Evolutionary conservation across 495 filamentous ascomycete species (phyloP).

Genomic region (Xylaria cubensis): DNA sequence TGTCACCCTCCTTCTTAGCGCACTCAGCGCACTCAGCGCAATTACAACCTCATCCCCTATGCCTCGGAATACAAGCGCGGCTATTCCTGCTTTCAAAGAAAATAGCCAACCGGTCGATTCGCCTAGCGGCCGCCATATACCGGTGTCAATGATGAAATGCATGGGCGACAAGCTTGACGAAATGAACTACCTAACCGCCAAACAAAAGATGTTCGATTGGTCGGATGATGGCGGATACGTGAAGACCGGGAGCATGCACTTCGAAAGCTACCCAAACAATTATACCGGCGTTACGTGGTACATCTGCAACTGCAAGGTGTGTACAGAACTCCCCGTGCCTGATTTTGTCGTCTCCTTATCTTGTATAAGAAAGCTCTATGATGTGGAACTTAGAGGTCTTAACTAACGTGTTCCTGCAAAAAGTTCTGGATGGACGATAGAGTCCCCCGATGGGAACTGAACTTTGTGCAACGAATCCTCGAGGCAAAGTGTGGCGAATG

Average conservation of each 20-base stretch:
- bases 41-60: not conserved
- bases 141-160: not conserved
- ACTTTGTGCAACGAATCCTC: conserved; percentile 29
- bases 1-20: not conserved
- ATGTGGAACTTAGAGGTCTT: not conserved
- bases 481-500: conserved; percentile 25
- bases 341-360: not conserved
- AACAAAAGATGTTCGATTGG: not conserved
- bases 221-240: not conserved
- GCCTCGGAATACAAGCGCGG: not conserved
- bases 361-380: not conserved
- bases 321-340: not conserved
- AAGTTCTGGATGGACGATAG: not conserved
- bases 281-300: conserved; percentile 26
- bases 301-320: conserved; percentile 59
- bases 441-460: conserved; percentile 25
- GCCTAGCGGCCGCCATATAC: not conserved
- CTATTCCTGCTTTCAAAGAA: not conserved
- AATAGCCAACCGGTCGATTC: not conserved
- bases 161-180: not conserved
- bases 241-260: not conserved
- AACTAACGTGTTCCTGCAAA: not conserved
- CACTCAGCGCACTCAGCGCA: not conserved
- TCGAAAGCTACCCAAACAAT: not conserved
- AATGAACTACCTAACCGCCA: not conserved